Base-by-base conservation (phyloP, 768 basidiomycete species). In the Russula dissimulans region DNA sequence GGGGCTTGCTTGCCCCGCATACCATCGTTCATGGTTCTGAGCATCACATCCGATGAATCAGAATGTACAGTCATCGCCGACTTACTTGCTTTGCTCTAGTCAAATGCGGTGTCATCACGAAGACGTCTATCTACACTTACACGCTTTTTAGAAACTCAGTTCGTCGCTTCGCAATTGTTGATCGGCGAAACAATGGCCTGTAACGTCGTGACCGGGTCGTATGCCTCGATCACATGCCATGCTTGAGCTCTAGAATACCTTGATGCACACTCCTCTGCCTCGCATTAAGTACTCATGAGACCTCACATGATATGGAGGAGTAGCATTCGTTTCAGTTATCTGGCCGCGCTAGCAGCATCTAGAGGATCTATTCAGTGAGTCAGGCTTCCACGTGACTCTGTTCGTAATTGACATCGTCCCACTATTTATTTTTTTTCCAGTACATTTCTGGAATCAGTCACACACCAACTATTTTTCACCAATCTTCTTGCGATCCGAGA, bases 291-390 rank as follows among this genome's bases (percentile, higher is more conserved):
- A 62, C 50, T 42, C 61, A 62, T 57, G 56, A 51, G 61, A 62
- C 61, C 56, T 42, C 50, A 54, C 61, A 57, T 57, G 61, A 57
- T 44, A 32, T 50, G 45, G 26, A 57, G 43, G 56, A 53, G 39
- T 51, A 44, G 44, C 11, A 41, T 57, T 61, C 45, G 53, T 62
- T 53, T 61, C 38, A 46, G 18, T 12, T n/a, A 46, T 56, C 45
- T n/a, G 26, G 61, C 61, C 61, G 61, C 61, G 61, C 31, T 62
- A 62, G 49, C 56, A 57, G 61, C 61, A 54, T 48, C 22, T 29
- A 48, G 32, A 10, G 36, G 29, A 34, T 15, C 39, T 22, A 54
- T 54, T 54, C 56, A 14, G 39, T 26, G n/a, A 42, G 44, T 17
- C 44, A 57, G 45, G 45, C 12, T 29, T 42, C 45, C 56, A 22